A percentile compares a stretch with the other conserved stretches of the same genome.
Evolutionary conservation across 306 rosid species (phyloP).

Genomic region (Prunus mume): DNA sequence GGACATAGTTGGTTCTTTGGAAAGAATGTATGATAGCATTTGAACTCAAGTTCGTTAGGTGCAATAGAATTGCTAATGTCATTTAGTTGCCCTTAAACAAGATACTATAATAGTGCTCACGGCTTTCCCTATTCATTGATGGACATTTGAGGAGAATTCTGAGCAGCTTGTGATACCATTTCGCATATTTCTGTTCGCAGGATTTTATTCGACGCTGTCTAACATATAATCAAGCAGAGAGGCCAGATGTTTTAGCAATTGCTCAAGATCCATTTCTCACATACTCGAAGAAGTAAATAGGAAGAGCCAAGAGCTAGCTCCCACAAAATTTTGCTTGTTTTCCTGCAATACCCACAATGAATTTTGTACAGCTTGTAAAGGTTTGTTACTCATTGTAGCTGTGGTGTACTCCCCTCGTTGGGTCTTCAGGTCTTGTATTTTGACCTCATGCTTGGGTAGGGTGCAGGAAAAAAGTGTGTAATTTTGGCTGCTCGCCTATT

Average conservation of each 20-base stretch:
- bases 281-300: constrained; percentile 61
- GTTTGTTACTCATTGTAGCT: constrained; percentile 17
- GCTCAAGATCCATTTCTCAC: constrained; percentile 93
- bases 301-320: constrained; percentile 12
- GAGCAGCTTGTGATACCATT: background rate
- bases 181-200: constrained; percentile 31
- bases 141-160: background rate
- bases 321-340: constrained; percentile 29
- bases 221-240: constrained; percentile 85
- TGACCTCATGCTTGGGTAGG: background rate
- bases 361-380: constrained; percentile 60
- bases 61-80: background rate
- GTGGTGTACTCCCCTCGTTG: background rate
- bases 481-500: background rate
- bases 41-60: background rate
- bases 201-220: constrained; percentile 86
- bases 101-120: background rate
- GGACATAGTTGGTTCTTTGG: background rate
- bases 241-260: constrained; percentile 85
- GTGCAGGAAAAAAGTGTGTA: background rate
- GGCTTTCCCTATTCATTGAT: background rate
- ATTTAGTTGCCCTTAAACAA: background rate
- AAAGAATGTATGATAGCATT: background rate
- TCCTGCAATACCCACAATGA: constrained; percentile 17
- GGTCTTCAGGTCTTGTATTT: constrained; percentile 1